Base-by-base conservation (phyloP, 495 filamentous ascomycete genomes). In the Ascodesmis nigricans region DNA sequence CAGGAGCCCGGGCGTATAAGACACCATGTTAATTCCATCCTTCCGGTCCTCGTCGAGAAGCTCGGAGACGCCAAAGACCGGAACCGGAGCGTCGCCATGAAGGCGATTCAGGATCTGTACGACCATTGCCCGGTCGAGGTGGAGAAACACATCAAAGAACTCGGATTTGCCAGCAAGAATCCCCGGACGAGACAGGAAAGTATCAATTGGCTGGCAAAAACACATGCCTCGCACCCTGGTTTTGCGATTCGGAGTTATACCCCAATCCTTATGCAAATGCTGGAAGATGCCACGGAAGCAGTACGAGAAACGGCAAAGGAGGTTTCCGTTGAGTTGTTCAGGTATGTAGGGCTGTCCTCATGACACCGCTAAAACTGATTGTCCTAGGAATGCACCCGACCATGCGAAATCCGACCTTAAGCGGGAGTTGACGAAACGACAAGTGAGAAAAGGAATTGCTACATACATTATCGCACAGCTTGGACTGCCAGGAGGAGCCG, bases 1-100 rank as follows among this genome's bases (percentile, higher is more conserved):
- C 84, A 95, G 55, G 75, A 87, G 20, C 69, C 76, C 22, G 69
- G 73, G 30, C 61, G 64, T 42, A 55, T 78, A 30, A 52, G 71
- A n/a, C 66, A 69, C 23, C 60, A 71, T 40, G 72, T 74, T 11
- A 63, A 62, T 3, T 62, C 67, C 27, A 69, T 66, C 17, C 58
- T 91, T 27, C 73, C 79, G 1, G 50, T 78, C 17, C 62, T 92
- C 25, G 55, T 81, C 29, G 84, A 95, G 26, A 76, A 82, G 42
- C 66, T 95, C 29, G 81, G 81, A 15, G 84, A 95, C 50, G 69
- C 69, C 42, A 82, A 82, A 49, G 82, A 91, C 39, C 78, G 80
- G 43, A 60, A 77, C 39, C 69, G 80, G 34, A 50, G 58, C 14
- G 60, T 79, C 36, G 76, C 80, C 5, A 58, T 70, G 23, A 72